Evolutionary conservation across 768 basidiomycete genomes (phyloP).

Genomic region (Mycena rebaudengoi): DNA sequence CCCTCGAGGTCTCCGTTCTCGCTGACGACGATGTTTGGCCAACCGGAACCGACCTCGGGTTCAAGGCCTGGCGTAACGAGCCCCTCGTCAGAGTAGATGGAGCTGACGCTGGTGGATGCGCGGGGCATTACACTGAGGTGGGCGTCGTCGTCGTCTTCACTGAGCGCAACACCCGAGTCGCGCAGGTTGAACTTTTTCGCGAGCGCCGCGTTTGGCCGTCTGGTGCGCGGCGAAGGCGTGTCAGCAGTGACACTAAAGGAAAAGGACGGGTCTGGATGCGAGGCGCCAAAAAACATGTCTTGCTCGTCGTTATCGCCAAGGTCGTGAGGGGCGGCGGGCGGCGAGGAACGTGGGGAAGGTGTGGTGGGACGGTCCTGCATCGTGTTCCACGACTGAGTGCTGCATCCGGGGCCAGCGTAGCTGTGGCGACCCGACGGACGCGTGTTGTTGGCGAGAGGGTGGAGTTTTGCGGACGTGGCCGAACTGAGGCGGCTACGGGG

Average conservation of each 20-base stretch:
- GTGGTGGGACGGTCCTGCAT: conserved; percentile 48
- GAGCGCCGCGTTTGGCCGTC: conserved; percentile 47
- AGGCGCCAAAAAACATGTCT: conserved; percentile 63
- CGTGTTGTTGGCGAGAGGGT: conserved; percentile 29
- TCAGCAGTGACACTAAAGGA: conserved; percentile 61
- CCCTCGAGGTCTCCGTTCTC: conserved; percentile 52
- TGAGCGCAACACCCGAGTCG: conserved; percentile 71
- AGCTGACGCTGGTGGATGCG: conserved; percentile 71
- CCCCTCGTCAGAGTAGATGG: conserved; percentile 67
- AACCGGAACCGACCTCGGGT: conserved; percentile 64
- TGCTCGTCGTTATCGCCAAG: conserved; percentile 55
- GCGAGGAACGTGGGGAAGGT: conserved; percentile 63
- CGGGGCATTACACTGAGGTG: conserved; percentile 55
- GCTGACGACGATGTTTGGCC: conserved; percentile 61
- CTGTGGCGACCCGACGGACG: conserved; percentile 63
- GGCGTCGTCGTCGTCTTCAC: conserved; percentile 65
- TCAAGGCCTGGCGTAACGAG: conserved; percentile 74
- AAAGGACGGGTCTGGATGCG: conserved; percentile 58
- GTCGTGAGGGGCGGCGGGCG: conserved; percentile 32
- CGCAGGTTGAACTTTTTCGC: conserved; percentile 77
- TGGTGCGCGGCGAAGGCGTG: conserved; percentile 64
- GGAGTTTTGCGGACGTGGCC: conserved; percentile 32
- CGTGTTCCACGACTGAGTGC: conserved; percentile 48
- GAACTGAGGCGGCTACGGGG: conserved; percentile 42
- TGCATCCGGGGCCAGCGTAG: conserved; percentile 60